Base-by-base conservation (phyloP, 73 alveolate species). In the Blepharisma japonicum region DNA sequence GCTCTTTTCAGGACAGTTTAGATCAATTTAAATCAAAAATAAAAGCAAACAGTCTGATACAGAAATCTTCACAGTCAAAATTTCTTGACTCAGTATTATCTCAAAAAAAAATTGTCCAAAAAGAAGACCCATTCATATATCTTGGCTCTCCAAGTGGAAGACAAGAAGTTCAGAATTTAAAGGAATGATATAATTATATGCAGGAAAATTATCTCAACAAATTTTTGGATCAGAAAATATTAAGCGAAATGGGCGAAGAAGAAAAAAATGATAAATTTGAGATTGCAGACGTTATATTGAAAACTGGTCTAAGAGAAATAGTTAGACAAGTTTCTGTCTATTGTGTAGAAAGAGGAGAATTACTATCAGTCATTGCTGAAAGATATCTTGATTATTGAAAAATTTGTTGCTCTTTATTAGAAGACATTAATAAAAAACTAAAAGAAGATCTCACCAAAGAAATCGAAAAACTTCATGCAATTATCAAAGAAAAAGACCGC, bases 311-410 rank as follows among this genome's bases (percentile, higher is more conserved):
- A 32, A 32, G 42, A 32, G 81, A 79, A 20, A 42, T 79, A 5
- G 80, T 66, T 0, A 50, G 84, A 77, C 77, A 76, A 45, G 85
- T 82, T 1, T 53, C 85, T 49, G 56, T 76, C 20, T 67, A 82
- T 4, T 82, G 85, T 47, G 25, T 61, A 6, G 68, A 77, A 56
- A 32, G 84, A 76, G 89, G 89, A 38, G 89, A 77, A 45, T 20
- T 68, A 6, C 25, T 82, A 2, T 45, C 55, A 42, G 47, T 14
- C 38, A n/a, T 61, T 61, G 18, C 23, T 1, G 14, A n/a, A 25
- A 14, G 11, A 14, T 9, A 11, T 18, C 38, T 14, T 18, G 14
- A 14, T 14, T 61, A 61, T 25, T 18, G 46, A 25, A 61, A 61
- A 61, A 39, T 25, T 2, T 14, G 23, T 14, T 14, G 18, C 5